Conservation (phyloP, 306 rosid species). For the Casuarina cunninghamiana region DNA sequence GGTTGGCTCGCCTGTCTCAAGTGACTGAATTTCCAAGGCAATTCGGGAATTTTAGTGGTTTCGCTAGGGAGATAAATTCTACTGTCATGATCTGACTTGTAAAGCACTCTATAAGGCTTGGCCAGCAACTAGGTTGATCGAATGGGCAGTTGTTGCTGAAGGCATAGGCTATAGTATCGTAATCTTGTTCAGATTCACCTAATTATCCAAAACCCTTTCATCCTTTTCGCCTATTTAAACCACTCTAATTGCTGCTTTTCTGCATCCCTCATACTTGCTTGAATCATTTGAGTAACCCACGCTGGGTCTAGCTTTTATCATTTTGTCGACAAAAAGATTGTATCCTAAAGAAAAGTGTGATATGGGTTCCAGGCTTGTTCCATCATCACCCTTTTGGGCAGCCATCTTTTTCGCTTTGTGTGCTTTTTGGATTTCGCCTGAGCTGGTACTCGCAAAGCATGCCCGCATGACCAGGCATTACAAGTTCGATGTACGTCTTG, state of each 20-base stretch:
- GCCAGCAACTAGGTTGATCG: conserved; percentile 39
- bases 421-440: conserved; percentile 37
- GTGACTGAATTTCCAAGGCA: neutral
- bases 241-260: conserved; percentile 24
- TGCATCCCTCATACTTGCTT: conserved; percentile 29
- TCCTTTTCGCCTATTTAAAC: conserved; percentile 34
- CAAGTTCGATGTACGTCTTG: conserved; percentile 50
- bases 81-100: conserved; percentile 40
- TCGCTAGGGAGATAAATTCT: conserved; percentile 20
- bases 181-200: conserved; percentile 55
- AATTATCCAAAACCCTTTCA: conserved; percentile 46
- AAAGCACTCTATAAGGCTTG: conserved; percentile 49
- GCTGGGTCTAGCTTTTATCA: neutral
- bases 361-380: conserved; percentile 36
- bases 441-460: conserved; percentile 45
- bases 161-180: conserved; percentile 28
- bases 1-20: neutral
- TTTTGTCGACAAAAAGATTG: conserved; percentile 1
- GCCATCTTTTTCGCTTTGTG: conserved; percentile 30
- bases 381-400: conserved; percentile 24
- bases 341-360: conserved; percentile 6
- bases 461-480: conserved; percentile 62
- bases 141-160: conserved; percentile 36
- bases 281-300: neutral
- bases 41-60: conserved; percentile 24